Evolutionary conservation across 2,329 filamentous ascomycete species (phyloP).

Genomic region (Colletotrichum melonis): DNA sequence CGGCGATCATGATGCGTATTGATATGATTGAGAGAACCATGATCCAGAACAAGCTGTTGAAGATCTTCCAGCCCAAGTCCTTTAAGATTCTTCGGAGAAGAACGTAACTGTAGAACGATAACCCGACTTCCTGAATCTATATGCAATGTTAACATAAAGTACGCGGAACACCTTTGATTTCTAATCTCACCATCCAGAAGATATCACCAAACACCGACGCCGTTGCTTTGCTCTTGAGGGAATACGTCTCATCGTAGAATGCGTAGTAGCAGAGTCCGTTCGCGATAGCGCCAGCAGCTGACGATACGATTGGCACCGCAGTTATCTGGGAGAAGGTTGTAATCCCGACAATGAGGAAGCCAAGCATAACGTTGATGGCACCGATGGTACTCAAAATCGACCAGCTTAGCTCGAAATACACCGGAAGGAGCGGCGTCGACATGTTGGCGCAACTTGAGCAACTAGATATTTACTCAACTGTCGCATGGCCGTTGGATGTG

Average conservation of each 20-base stretch:
- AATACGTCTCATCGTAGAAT: constrained; percentile 47
- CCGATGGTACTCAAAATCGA: constrained; percentile 58
- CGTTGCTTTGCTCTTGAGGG: constrained; percentile 41
- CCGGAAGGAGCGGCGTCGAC: constrained; percentile 28
- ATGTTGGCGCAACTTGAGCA: neutral
- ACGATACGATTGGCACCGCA: constrained; percentile 52
- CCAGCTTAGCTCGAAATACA: constrained; percentile 57
- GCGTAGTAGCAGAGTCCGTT: constrained; percentile 57
- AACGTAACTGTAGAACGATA: constrained; percentile 62
- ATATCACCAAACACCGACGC: constrained; percentile 54
- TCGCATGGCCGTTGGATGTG: neutral
- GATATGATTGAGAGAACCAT: constrained; percentile 64
- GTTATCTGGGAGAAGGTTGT: constrained; percentile 51
- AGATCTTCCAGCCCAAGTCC: constrained; percentile 53
- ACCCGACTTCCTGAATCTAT: constrained; percentile 56
- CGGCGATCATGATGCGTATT: constrained; percentile 56
- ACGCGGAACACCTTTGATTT: accelerated
- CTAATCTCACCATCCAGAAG: constrained; percentile 49
- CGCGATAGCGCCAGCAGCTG: constrained; percentile 50
- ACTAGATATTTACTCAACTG: neutral
- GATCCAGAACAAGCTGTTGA: constrained; percentile 65
- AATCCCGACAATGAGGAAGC: constrained; percentile 51
- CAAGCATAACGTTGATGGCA: constrained; percentile 52
- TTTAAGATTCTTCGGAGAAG: constrained; percentile 63
- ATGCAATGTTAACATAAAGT: neutral